Evolutionary conservation across 1,284 basidiomycete species (phyloP).

Genomic region (Trichosporon asahii): DNA sequence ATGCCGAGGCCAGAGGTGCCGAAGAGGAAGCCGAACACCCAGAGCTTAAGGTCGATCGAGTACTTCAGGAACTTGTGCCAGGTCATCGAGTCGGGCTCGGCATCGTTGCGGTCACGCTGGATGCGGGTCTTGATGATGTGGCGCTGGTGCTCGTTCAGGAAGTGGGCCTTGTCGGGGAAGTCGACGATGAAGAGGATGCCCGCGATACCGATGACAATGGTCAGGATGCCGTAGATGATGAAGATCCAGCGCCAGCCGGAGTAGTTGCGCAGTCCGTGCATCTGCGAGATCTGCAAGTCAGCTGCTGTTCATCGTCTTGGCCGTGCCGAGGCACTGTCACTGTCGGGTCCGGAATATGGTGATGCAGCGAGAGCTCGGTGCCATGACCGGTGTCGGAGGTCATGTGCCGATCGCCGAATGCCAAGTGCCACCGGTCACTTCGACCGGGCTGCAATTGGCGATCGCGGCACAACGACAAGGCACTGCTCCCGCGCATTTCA

Average conservation of each 20-base stretch:
- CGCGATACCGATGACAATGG: slow-evolving; percentile 36
- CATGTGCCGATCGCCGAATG: neutral
- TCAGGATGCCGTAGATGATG: slow-evolving; percentile 13
- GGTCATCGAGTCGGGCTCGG: slow-evolving; percentile 49
- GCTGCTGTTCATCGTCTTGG: neutral
- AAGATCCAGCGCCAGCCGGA: slow-evolving; percentile 16
- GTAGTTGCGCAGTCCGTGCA: neutral
- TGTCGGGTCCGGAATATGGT: too few species aligned
- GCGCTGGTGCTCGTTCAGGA: slow-evolving; percentile 51
- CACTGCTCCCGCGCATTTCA: neutral
- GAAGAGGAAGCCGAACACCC: slow-evolving; percentile 53
- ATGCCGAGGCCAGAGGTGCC: slow-evolving; percentile 29
- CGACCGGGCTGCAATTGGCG: neutral
- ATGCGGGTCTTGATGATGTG: slow-evolving; percentile 51
- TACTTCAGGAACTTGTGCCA: slow-evolving; percentile 42
- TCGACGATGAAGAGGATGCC: slow-evolving; percentile 42
- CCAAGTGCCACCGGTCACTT: neutral
- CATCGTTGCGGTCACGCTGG: slow-evolving; percentile 53
- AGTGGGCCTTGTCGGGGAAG: slow-evolving; percentile 55
- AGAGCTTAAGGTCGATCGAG: slow-evolving; percentile 50
- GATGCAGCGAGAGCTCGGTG: too few species aligned
- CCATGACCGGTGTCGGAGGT: neutral
- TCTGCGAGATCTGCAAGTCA: slow-evolving; percentile 5
- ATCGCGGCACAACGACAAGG: neutral
- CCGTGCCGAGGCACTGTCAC: too few species aligned